Conservation (phyloP, 1,284 basidiomycete genomes). For the Naganishia cerealis region DNA sequence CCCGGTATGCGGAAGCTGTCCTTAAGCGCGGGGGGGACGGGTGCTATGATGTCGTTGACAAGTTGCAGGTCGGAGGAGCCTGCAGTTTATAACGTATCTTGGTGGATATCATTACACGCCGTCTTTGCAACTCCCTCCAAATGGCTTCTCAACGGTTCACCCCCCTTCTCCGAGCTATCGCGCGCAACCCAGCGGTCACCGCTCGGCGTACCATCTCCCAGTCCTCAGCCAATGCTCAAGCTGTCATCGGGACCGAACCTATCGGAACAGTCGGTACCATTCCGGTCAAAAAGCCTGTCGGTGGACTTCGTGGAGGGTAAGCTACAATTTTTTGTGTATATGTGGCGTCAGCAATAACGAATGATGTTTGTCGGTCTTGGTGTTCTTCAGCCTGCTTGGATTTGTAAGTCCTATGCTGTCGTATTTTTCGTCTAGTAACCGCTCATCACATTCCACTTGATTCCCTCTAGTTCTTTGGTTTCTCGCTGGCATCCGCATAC, state of each 20-base stretch:
- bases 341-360: neutral
- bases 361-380: neutral
- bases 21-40: constrained; percentile 4
- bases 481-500: constrained; percentile 71
- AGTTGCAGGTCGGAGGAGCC: neutral
- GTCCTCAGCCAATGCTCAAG: constrained; percentile 10
- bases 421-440: neutral
- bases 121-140: neutral
- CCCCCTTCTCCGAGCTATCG: constrained; percentile 20
- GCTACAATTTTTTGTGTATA: constrained; percentile 40
- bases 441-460: neutral
- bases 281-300: constrained; percentile 68
- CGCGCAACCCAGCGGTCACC: constrained; percentile 8
- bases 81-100: too few species aligned
- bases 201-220: constrained; percentile 16
- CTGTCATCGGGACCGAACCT: constrained; percentile 27
- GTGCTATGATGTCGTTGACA: constrained; percentile 2
- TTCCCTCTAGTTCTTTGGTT: constrained; percentile 63
- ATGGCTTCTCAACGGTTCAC: constrained; percentile 18
- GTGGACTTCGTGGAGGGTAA: constrained; percentile 80
- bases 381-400: constrained; percentile 68
- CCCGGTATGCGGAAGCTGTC: neutral
- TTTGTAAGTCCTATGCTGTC: constrained; percentile 60
- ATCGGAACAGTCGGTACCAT: constrained; percentile 61
- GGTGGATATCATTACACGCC: neutral